Evolutionary conservation across 352 stramenopile genomes (phyloP).

Genomic region (Halophytophthora polymorphica): DNA sequence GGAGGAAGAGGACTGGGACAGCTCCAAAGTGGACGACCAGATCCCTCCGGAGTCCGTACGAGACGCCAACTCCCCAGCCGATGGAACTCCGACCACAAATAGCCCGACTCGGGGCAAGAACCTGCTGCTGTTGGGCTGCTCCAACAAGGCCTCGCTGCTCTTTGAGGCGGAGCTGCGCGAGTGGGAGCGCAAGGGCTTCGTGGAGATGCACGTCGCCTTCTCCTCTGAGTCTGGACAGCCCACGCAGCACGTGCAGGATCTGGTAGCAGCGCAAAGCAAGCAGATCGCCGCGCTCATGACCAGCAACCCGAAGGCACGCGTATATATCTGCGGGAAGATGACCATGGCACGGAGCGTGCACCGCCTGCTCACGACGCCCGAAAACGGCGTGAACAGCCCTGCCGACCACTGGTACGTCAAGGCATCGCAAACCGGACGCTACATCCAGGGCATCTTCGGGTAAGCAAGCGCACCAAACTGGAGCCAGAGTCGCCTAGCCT

Average conservation of each 20-base stretch:
- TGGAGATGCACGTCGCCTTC: constrained; percentile 28
- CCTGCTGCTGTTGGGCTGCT: constrained; percentile 32
- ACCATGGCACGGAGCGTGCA: constrained; percentile 17
- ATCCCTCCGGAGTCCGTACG: background rate
- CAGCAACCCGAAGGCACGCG: constrained; percentile 8
- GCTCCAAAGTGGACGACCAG: background rate
- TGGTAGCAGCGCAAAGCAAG: constrained; percentile 16
- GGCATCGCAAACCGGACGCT: constrained; percentile 14
- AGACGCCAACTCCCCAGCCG: background rate
- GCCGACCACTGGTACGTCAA: constrained; percentile 14
- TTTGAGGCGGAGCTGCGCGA: constrained; percentile 32
- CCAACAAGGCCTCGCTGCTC: constrained; percentile 23
- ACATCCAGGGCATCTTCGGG: constrained; percentile 17
- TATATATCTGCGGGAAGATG: constrained; percentile 27
- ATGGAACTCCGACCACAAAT: background rate
- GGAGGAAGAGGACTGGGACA: background rate
- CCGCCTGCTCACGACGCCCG: constrained; percentile 4
- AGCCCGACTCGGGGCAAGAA: constrained; percentile 12
- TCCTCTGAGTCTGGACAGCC: constrained; percentile 11
- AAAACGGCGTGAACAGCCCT: background rate
- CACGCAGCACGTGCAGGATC: constrained; percentile 23
- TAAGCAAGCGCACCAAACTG: background rate
- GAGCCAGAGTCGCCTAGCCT: background rate
- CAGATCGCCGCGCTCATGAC: constrained; percentile 20
- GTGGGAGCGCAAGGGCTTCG: constrained; percentile 26